Base-by-base conservation (phyloP, 2,329 filamentous ascomycete species). In the Trichocomaceae sp. region DNA sequence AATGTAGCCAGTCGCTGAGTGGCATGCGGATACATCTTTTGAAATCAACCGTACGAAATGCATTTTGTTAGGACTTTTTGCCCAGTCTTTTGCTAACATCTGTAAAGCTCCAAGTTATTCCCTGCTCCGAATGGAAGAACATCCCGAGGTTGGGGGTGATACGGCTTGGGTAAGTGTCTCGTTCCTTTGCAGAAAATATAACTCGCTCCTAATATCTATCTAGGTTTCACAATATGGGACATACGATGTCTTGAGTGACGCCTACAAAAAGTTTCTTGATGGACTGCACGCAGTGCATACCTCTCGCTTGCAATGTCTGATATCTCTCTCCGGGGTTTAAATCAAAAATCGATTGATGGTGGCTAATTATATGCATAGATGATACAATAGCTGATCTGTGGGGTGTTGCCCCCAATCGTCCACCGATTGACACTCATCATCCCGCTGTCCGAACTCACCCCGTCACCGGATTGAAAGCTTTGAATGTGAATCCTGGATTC, bases 261-360 rank as follows among this genome's bases (percentile, higher is more conserved):
- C 72, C 5, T 69, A 75, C 62, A 70, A 74, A 61, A 66, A 59
- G 20, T 74, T 77, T 48, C 65, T 74, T 10, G 72, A 78, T 13
- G 70, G 71, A 2, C 62, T 79, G 2, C 74, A 76, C 52, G 73
- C 74, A 0, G 67, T 77, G 0, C 76, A 78, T 54, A 78, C 74
- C 0, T 77, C 74, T 7, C 66, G 72, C 5, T 62, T 75, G 31
- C 73, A 77, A 59, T 76, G 57, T 63, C 19, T 31, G 55, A 50
- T n/a, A n/a, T 20, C 6, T 19, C 19, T 19, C 41, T 33, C 22
- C 47, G 23, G 31, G 31, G 20, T 5, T 35, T 8, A 4, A 31
- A 13, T 2, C 31, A 26, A 29, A n/a, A 19, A 15, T 50, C 31
- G 80, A 64, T 80, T 88, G 50, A 85, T 88, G 57, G 85, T 88